Evolutionary conservation across 129 eudicot species (phyloP).

Genomic region (Flaveria brownii): DNA sequence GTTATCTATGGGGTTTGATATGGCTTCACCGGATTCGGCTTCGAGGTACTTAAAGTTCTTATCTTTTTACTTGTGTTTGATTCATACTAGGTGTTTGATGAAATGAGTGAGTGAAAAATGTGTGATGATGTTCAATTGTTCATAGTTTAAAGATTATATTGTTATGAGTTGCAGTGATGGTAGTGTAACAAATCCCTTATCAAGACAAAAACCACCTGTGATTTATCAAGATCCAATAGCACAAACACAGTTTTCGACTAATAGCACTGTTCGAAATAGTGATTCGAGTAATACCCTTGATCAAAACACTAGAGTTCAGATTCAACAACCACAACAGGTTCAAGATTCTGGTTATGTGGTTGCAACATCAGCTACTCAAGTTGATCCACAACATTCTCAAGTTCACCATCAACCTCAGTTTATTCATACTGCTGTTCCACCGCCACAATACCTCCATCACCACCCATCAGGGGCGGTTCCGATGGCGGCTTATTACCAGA

Average conservation of each 20-base stretch:
- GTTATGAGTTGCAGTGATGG: conserved; percentile 61
- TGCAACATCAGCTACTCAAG: conserved; percentile 37
- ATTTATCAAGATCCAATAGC: conserved; percentile 56
- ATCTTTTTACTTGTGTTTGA: neutral
- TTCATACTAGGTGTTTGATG: conserved; percentile 29
- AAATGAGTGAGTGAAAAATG: conserved; percentile 11
- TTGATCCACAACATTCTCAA: conserved; percentile 56
- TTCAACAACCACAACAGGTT: conserved; percentile 45
- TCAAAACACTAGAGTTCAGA: conserved; percentile 45
- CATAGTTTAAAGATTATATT: conserved; percentile 19
- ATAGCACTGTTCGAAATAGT: conserved; percentile 4
- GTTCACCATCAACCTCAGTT: conserved; percentile 65
- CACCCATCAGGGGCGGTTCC: conserved; percentile 59
- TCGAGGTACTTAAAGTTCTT: conserved; percentile 50
- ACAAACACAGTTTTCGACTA: conserved; percentile 26
- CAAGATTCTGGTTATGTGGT: conserved; percentile 54
- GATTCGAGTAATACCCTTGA: conserved; percentile 29
- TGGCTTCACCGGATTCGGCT: conserved; percentile 78
- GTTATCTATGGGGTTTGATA: conserved; percentile 36
- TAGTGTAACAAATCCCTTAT: conserved; percentile 55
- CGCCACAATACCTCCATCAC: conserved; percentile 55
- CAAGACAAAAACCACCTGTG: conserved; percentile 45
- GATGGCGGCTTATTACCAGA: conserved; percentile 52
- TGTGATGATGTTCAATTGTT: conserved; percentile 1
- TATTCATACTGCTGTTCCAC: conserved; percentile 51